phyloP scores from a whole-genome alignment of 2,329 filamentous ascomycete genomes.

The Diaporthe helianthi region DNA sequence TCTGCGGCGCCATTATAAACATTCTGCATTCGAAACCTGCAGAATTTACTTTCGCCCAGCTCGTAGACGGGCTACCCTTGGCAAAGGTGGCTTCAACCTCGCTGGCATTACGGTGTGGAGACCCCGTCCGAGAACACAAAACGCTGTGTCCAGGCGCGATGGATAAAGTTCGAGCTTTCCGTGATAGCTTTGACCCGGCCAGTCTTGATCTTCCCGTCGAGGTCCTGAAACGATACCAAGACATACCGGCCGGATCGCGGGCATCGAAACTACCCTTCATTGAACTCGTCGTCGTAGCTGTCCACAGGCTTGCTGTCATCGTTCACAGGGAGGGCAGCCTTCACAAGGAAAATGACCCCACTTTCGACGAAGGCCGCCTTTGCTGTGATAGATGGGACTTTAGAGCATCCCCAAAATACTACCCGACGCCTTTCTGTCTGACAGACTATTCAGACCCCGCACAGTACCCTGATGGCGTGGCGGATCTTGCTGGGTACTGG shows the following conservation, averaged over 20 bases:
- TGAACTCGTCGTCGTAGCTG: not conserved
- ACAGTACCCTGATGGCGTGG: not conserved
- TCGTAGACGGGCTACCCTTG: conserved; percentile 9
- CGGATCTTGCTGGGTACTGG: not conserved
- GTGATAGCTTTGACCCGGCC: not conserved
- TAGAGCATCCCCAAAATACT: not conserved
- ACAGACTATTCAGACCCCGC: not conserved
- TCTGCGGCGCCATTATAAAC: not conserved
- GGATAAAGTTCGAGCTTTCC: not conserved
- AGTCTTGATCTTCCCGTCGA: not conserved
- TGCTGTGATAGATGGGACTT: not conserved
- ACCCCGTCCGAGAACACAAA: not conserved
- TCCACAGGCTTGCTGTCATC: not conserved
- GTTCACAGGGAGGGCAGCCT: not conserved
- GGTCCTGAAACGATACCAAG: not conserved
- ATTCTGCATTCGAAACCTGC: not conserved
- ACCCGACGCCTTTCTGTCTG: conserved; percentile 3
- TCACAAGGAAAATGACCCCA: not conserved
- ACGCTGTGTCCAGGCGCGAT: not conserved
- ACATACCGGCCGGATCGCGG: not conserved
- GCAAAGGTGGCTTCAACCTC: not conserved
- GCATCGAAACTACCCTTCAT: conserved; percentile 1
- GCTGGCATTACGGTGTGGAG: not conserved
- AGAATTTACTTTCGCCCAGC: not conserved
- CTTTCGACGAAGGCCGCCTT: not conserved